A percentile compares a stretch with the other conserved stretches of the same genome.
phyloP scores from a whole-genome alignment of 2,329 filamentous ascomycete genomes.

The Macrophomina phaseolina region DNA sequence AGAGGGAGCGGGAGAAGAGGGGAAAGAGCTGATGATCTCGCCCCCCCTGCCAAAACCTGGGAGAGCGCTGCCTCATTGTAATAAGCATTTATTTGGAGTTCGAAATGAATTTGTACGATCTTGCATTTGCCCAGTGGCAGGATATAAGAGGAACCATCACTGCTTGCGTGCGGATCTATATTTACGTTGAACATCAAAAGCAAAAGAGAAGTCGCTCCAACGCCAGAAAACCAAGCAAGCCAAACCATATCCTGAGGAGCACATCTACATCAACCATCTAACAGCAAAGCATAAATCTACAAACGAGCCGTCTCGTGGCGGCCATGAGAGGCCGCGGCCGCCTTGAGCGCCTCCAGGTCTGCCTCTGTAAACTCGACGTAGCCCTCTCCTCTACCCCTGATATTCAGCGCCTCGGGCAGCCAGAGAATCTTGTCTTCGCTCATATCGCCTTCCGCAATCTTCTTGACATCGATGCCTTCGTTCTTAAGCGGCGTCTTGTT shows the following conservation, averaged over 20 bases:
- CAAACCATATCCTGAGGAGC: not conserved
- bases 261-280: not conserved
- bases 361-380: constrained; percentile 22
- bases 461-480: constrained; percentile 68
- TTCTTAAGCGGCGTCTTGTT: constrained; percentile 74
- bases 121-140: not conserved
- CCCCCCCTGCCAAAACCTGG: not conserved
- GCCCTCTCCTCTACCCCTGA: constrained; percentile 4
- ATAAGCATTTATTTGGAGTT: not conserved
- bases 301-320: constrained; percentile 13
- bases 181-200: not conserved
- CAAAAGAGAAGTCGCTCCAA: not conserved
- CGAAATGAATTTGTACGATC: not conserved
- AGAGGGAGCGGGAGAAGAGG: constrained; percentile 14
- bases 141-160: not conserved
- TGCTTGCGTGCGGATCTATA: not conserved
- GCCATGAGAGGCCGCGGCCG: not conserved
- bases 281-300: not conserved
- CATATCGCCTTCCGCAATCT: constrained; percentile 49
- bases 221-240: not conserved
- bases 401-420: constrained; percentile 36
- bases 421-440: constrained; percentile 42
- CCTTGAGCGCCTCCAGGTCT: constrained; percentile 13
- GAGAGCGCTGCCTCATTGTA: not conserved
- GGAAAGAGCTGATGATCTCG: not conserved